Base-by-base conservation (phyloP, 2,329 filamentous ascomycete species). In the Thelonectria blattea region DNA sequence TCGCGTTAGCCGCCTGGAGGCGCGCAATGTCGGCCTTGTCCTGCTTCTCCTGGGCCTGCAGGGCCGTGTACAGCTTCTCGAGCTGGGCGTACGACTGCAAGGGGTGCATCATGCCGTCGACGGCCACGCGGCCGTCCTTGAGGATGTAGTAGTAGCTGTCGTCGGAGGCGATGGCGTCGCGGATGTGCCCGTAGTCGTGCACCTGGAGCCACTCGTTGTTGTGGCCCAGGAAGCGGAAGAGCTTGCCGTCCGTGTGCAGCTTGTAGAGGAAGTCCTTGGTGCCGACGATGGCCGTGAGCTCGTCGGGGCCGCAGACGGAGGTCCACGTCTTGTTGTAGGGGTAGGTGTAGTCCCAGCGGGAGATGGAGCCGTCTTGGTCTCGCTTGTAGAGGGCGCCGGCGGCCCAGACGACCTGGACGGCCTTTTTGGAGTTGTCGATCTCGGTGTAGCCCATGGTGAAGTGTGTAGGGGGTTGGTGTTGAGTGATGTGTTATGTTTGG, bases 91-190 rank as follows among this genome's bases (percentile, higher is more conserved):
- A 58, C n/a, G 55, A 24, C 37, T 41, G 39, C 20, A 48, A 27
- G 9, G 55, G 55, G 24, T 58, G 46, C 49, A 51, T 48, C 37
- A 58, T 51, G 47, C 24, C 55, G 18, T 50, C 48, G 41, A 39
- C 48, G 22, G 55, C 55, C 14, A 58, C 48, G 22, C 39, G 22
- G 41, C 37, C 46, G 32, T 50, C 54, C 10, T n/a, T 45, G n/a
- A 58, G 39, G 15, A 52, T 46, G 48, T 58, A 58, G 55, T 58
- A 58, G 41, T 51, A 58, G 39, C 37, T 46, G n/a, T 52, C 48
- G 11, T 58, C 55, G 11, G 55, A 58, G 17, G 48, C 48, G 18
- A 58, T 58, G 41, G 42, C 48, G 37, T 45, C 34, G 39, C 48
- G 32, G 37, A 52, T 48, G 37, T 48, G 41, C 42, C 51, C 32